Conservation (phyloP, 805 yeast species). For the Blastobotrys americana region DNA sequence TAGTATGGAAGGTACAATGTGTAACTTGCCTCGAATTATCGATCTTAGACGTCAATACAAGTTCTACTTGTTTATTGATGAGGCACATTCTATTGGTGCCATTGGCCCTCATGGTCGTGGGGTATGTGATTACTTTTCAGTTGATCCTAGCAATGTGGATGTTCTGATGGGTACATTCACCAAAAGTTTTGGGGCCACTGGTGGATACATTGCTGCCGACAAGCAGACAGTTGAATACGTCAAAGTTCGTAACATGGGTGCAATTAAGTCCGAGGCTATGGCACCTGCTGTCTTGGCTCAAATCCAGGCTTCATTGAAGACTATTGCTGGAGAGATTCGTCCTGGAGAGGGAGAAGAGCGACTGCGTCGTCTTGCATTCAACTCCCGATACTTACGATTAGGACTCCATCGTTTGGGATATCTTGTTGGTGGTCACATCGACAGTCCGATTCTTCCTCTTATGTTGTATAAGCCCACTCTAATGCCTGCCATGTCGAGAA, state of each 20-base stretch:
- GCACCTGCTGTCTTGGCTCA: conserved; percentile 92
- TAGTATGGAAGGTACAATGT: conserved; percentile 70
- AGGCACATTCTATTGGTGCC: conserved; percentile 99
- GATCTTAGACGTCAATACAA: conserved; percentile 76
- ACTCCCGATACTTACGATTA: conserved; percentile 83
- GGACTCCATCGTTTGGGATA: conserved; percentile 91
- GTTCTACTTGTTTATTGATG: conserved; percentile 87
- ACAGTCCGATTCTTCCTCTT: conserved; percentile 91
- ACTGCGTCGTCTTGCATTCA: conserved; percentile 88
- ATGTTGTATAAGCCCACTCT: conserved; percentile 84
- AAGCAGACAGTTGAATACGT: conserved; percentile 64
- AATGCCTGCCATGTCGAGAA: conserved; percentile 86
- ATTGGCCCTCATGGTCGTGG: conserved; percentile 93
- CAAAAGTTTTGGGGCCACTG: conserved; percentile 97
- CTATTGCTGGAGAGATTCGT: conserved; percentile 71
- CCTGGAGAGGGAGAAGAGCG: conserved; percentile 94
- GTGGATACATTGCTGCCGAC: conserved; percentile 89
- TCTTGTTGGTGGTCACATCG: conserved; percentile 90
- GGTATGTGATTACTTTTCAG: conserved; percentile 85
- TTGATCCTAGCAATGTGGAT: conserved; percentile 71
- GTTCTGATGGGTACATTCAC: conserved; percentile 96
- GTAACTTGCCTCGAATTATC: conserved; percentile 69
- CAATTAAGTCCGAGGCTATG: conserved; percentile 72
- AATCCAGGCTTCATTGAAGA: conserved; percentile 68
- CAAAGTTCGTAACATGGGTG: conserved; percentile 64